phyloP scores from a whole-genome alignment of 108 stramenopile genomes.

The Skeletonema tropicum region DNA sequence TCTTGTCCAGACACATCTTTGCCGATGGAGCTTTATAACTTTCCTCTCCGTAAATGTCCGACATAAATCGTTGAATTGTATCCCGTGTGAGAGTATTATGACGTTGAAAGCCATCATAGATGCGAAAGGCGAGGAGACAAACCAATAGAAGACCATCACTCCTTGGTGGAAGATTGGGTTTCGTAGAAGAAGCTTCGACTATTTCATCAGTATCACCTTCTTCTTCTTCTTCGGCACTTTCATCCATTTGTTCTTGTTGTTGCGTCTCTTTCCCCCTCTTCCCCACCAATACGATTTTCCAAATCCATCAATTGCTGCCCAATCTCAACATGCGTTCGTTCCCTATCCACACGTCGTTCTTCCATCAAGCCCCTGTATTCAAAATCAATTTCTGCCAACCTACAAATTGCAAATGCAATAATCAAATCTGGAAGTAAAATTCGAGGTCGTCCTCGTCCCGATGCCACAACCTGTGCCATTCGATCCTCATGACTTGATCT shows the following conservation, averaged over 20 bases:
- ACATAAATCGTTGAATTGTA: constrained; percentile 82
- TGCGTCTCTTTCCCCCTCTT: constrained; percentile 12
- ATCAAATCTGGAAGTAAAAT: constrained; percentile 73
- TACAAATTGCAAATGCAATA: constrained; percentile 77
- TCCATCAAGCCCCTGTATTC: constrained; percentile 41
- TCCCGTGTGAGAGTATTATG: constrained; percentile 69
- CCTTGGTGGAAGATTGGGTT: constrained; percentile 25
- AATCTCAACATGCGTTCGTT: constrained; percentile 16
- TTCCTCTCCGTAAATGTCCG: constrained; percentile 84
- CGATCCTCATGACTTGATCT: constrained; percentile 28
- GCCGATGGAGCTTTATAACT: constrained; percentile 60
- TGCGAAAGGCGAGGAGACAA: constrained; percentile 57
- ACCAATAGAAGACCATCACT: constrained; percentile 33
- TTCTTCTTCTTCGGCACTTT: constrained; percentile 1
- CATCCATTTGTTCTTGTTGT: constrained; percentile 5
- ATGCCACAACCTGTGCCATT: constrained; percentile 26
- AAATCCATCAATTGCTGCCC: constrained; percentile 37
- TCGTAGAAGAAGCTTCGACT: constrained; percentile 21
- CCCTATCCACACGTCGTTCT: constrained; percentile 24
- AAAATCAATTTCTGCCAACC: constrained; percentile 50
- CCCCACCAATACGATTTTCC: constrained; percentile 19
- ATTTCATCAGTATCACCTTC: not conserved
- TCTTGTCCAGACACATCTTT: constrained; percentile 50
- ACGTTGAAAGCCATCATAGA: constrained; percentile 87
- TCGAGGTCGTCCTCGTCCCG: constrained; percentile 33